A percentile compares a stretch with the other conserved stretches of the same genome.
phyloP scores from a whole-genome alignment of 768 basidiomycete species.

The Xerocomellus intermedius region DNA sequence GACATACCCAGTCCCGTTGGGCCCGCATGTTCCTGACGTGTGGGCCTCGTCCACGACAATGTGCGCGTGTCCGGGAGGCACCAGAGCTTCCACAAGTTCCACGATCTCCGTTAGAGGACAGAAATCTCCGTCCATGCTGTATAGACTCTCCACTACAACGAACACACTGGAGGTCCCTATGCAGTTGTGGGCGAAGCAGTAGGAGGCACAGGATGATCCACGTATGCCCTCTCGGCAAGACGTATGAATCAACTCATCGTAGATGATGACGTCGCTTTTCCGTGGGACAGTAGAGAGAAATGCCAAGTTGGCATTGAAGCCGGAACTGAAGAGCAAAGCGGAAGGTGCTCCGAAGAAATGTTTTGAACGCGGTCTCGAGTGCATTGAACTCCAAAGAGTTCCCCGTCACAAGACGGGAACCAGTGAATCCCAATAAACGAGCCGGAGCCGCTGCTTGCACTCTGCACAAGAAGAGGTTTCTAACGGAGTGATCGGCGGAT shows the following conservation, averaged over 20 bases:
- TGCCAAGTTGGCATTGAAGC: constrained; percentile 52
- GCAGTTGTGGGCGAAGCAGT: constrained; percentile 48
- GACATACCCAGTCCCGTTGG: constrained; percentile 42
- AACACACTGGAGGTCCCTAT: constrained; percentile 39
- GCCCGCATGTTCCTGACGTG: constrained; percentile 51
- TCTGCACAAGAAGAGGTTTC: constrained; percentile 33
- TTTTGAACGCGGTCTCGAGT: constrained; percentile 9
- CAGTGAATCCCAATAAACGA: constrained; percentile 45
- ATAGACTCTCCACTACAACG: constrained; percentile 51
- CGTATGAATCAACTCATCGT: constrained; percentile 54
- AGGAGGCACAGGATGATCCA: constrained; percentile 28
- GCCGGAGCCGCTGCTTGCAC: constrained; percentile 15
- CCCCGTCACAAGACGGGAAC: constrained; percentile 46
- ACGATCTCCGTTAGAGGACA: constrained; percentile 46
- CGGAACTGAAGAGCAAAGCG: constrained; percentile 52
- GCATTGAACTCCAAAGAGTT: constrained; percentile 30
- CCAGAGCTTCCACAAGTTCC: constrained; percentile 32
- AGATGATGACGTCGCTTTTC: constrained; percentile 46
- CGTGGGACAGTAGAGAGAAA: constrained; percentile 48
- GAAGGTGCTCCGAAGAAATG: constrained; percentile 30
- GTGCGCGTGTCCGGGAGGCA: constrained; percentile 39
- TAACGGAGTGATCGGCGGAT: constrained; percentile 32
- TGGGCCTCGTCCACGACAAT: constrained; percentile 59
- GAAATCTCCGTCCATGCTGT: constrained; percentile 62
- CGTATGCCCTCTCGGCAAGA: constrained; percentile 53